phyloP scores from a whole-genome alignment of 2,329 filamentous ascomycete species.

The Aspergillus sp. region DNA sequence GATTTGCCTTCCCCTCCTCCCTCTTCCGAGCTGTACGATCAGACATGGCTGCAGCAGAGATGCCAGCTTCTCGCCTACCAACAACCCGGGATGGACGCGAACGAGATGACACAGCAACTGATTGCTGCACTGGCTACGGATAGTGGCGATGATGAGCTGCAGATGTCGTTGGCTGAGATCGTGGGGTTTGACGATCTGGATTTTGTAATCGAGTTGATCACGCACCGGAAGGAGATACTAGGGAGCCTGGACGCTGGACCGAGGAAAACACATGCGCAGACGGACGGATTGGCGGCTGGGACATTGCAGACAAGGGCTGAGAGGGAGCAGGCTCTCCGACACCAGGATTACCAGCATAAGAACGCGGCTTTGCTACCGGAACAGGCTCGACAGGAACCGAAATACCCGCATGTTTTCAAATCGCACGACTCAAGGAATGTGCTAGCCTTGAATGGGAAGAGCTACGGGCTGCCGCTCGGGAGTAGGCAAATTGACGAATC shows the following conservation, averaged over 20 bases:
- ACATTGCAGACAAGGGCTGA: conserved; percentile 73
- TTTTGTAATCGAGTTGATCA: conserved; percentile 86
- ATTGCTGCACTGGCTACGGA: conserved; percentile 70
- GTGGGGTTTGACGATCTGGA: conserved; percentile 93
- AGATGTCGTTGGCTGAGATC: conserved; percentile 84
- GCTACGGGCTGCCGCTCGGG: conserved; percentile 77
- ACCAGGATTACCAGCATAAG: conserved; percentile 82
- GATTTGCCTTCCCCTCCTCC: conserved; percentile 32
- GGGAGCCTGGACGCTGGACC: conserved; percentile 32
- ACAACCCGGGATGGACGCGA: conserved; percentile 66
- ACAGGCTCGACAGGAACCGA: conserved; percentile 67
- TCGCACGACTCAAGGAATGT: conserved; percentile 81
- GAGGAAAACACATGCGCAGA: conserved; percentile 34
- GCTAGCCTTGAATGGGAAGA: conserved; percentile 74
- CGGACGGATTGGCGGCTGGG: conserved; percentile 48
- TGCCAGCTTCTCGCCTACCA: conserved; percentile 66
- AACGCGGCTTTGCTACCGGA: conserved; percentile 67
- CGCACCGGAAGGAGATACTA: conserved; percentile 69
- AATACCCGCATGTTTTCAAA: conserved; percentile 94
- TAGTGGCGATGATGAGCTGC: conserved; percentile 78
- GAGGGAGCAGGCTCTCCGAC: conserved; percentile 73
- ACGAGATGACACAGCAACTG: conserved; percentile 76
- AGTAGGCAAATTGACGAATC: conserved; percentile 69
- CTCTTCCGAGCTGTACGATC: conserved; percentile 49
- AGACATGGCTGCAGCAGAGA: conserved; percentile 69